Evolutionary conservation across 768 basidiomycete species (phyloP).

Genomic region (Boletus sp.): DNA sequence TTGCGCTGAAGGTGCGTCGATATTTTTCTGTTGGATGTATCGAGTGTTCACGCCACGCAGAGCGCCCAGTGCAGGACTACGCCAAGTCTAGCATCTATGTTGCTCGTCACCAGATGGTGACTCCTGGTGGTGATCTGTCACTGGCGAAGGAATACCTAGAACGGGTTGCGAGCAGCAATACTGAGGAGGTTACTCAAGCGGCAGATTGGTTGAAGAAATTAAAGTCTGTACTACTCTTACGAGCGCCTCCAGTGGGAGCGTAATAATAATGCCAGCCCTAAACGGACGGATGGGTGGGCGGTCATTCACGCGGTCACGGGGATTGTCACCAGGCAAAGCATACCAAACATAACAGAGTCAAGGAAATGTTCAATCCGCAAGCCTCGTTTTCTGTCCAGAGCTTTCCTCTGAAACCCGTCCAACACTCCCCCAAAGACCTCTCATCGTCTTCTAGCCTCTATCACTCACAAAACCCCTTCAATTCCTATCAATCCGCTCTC

Average conservation of each 20-base stretch:
- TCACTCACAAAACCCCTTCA: conserved; percentile 2
- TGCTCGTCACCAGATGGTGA: conserved; percentile 71
- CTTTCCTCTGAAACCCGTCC: conserved; percentile 20
- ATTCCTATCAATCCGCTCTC: conserved; percentile 5
- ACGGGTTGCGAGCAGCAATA: conserved; percentile 71
- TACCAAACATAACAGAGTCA: conserved; percentile 36
- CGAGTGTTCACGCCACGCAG: conserved; percentile 30
- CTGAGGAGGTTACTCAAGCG: conserved; percentile 74
- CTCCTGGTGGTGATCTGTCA: conserved; percentile 58
- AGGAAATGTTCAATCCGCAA: conserved; percentile 32
- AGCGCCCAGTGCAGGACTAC: conserved; percentile 70
- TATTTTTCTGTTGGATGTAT: conserved; percentile 3
- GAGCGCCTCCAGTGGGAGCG: conserved; percentile 7
- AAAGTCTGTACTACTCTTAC: conserved; percentile 34
- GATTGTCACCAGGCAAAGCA: conserved; percentile 34
- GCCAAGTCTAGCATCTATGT: conserved; percentile 83
- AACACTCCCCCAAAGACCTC: conserved; percentile 1
- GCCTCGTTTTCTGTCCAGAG: conserved; percentile 28
- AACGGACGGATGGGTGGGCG: conserved; percentile 14
- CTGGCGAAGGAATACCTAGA: conserved; percentile 75
- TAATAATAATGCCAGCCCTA: conserved; percentile 28
- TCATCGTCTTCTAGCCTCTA: conserved; percentile 3
- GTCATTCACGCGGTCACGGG: conserved; percentile 38
- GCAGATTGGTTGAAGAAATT: conserved; percentile 65
- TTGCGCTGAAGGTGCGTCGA: conserved; percentile 40